Evolutionary conservation across 2,329 filamentous ascomycete genomes (phyloP), one percentile per base, ranked within the genome.

Genomic region (Pseudocercospora musae): DNA sequence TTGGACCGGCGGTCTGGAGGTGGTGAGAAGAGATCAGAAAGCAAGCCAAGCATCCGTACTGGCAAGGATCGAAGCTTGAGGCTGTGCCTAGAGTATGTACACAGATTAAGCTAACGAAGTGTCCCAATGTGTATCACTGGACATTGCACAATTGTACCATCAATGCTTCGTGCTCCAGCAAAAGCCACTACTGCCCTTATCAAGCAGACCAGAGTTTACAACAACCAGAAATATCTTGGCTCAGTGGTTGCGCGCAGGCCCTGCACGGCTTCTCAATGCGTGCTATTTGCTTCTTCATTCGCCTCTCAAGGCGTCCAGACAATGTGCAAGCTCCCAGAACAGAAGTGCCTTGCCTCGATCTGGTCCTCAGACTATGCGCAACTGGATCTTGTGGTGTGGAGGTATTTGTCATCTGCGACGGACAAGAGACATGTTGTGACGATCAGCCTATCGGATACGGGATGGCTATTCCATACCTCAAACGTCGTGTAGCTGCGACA

Each of bases 1-100:
- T 92, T 75, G 89, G 89, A 0, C 87, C 87, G 15, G 62, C 63
- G 21, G 63, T 57, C 7, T 71, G 69, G 71, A 72, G 71, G 63
- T 69, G 66, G 65, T 67, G 64, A 55, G 40, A 8, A 1, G 37
- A 57, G 37, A 4, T 40, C 5, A 18, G 37, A 18, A 40, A 40
- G 37, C n/a, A 40, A n/a, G 37, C 15, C 37, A 40, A 40, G 37
- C 37, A 40, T 18, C 18, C n/a, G 15, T 15, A 18, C 3, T 18
- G 15, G 15, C 15, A 18, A n/a, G 15, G 15, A 40, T n/a, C 37
- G 15, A 31, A 11, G 1, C 29, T 31, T 31, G 29, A 31, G 2
- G 10, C 29, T 11, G 11, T 33, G 31, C 11, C 31, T 33, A 13
- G 10, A 11, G 15, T 15, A 33, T 33, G 31, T 33, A 33, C 31